These are phyloP conservation scores for Ophiostoma quercus DNA, from an alignment of 2,329 filamentous ascomycete species.

Conservation along the genomic window DNA sequence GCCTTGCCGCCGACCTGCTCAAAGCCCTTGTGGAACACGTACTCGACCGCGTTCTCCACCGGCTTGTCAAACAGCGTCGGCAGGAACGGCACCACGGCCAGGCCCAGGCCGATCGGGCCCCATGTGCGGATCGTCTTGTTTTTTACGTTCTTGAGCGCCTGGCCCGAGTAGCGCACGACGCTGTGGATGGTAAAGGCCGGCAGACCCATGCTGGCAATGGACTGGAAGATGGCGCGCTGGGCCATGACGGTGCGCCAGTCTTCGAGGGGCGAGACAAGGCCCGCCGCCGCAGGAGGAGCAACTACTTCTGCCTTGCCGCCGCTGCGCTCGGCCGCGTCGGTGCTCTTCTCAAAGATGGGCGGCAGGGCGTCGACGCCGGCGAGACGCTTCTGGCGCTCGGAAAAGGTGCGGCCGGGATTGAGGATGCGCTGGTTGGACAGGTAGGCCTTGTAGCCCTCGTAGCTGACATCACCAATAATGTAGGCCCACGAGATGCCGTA, in stretches of 20 bases:
- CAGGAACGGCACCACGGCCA: conserved; percentile 73
- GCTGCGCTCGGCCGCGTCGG: not conserved
- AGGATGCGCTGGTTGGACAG: conserved; percentile 73
- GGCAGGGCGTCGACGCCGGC: conserved; percentile 37
- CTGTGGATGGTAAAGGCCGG: conserved; percentile 92
- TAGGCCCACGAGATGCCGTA: conserved; percentile 94
- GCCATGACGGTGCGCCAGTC: conserved; percentile 89
- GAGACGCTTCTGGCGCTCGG: conserved; percentile 44
- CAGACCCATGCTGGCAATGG: conserved; percentile 84
- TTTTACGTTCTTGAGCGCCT: conserved; percentile 76
- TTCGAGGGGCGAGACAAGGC: conserved; percentile 63
- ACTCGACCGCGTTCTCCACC: conserved; percentile 87
- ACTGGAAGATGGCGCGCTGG: conserved; percentile 86
- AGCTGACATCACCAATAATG: conserved; percentile 78
- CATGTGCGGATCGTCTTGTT: conserved; percentile 72
- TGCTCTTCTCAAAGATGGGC: conserved; percentile 15
- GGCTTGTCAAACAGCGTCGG: conserved; percentile 85
- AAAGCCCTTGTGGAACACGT: conserved; percentile 79
- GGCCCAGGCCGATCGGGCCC: conserved; percentile 80
- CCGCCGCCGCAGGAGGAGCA: conserved; percentile 32
- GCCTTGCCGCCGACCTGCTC: conserved; percentile 60
- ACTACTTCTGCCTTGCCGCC: not conserved
- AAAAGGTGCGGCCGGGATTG: conserved; percentile 59
- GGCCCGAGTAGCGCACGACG: conserved; percentile 82
- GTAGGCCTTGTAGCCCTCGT: conserved; percentile 96